A percentile compares a stretch with the other conserved stretches of the same genome.
Conservation (phyloP, 2,329 filamentous ascomycete genomes). For the Kalmusia sp. region DNA sequence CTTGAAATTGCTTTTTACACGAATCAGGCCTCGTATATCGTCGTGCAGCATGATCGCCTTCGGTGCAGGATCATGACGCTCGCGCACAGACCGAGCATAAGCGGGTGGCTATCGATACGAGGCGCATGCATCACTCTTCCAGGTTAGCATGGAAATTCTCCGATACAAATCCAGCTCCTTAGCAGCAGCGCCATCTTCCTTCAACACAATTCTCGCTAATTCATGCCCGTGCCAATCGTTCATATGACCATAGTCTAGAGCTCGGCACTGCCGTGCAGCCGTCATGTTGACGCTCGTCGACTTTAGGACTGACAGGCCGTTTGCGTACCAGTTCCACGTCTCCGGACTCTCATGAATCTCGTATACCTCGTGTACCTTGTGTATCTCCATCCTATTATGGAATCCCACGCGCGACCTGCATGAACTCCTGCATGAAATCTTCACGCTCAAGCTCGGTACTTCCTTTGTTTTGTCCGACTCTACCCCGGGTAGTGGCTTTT, state of each 20-base stretch:
- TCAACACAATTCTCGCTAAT: neutral
- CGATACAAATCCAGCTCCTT: no score
- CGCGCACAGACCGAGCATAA: no score
- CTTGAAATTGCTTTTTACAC: no score
- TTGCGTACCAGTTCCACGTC: constrained; percentile 1
- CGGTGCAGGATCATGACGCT: no score
- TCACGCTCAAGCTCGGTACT: constrained; percentile 4
- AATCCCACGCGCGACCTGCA: neutral
- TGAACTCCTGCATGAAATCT: neutral
- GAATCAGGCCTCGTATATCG: no score
- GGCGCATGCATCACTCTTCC: no score
- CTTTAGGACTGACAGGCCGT: neutral
- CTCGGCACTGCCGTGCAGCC: neutral
- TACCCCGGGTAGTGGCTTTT: neutral
- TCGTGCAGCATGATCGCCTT: no score
- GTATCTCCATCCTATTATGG: neutral
- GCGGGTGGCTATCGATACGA: no score
- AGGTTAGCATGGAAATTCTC: no score
- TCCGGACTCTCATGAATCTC: neutral
- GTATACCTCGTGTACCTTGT: neutral
- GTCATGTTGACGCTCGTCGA: neutral
- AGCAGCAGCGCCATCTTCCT: neutral
- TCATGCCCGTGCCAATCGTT: neutral
- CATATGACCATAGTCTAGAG: neutral
- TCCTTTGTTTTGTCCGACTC: constrained; percentile 6